These are phyloP conservation scores for Gautieria morchelliformis DNA, from an alignment of 768 basidiomycete genomes.

Conservation along the genomic window DNA sequence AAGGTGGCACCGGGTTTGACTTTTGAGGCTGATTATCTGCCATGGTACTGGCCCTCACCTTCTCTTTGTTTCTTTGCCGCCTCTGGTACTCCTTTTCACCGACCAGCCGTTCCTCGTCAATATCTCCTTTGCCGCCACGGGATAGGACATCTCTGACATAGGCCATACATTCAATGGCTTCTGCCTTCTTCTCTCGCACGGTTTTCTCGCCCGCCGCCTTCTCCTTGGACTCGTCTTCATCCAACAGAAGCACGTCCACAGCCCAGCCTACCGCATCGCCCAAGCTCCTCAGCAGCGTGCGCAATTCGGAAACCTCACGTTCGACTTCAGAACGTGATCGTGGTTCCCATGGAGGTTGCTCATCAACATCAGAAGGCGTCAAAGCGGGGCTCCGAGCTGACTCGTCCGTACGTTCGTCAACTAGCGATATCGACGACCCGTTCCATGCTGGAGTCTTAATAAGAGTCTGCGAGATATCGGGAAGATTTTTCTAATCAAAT, in stretches of 20 bases:
- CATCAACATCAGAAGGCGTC: constrained; percentile 16
- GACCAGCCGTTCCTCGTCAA: constrained; percentile 59
- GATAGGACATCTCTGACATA: constrained; percentile 70
- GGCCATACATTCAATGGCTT: constrained; percentile 66
- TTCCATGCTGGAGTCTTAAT: constrained; percentile 43
- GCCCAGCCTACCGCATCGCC: constrained; percentile 69
- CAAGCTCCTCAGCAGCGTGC: constrained; percentile 48
- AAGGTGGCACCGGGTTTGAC: background rate
- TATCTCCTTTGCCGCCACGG: constrained; percentile 32
- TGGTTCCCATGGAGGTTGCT: constrained; percentile 62
- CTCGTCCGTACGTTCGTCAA: constrained; percentile 36
- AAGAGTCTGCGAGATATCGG: constrained; percentile 67
- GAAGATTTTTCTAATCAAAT: constrained; percentile 63
- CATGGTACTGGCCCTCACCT: background rate
- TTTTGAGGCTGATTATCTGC: background rate
- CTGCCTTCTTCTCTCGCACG: constrained; percentile 37
- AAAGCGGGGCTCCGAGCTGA: background rate
- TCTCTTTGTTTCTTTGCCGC: background rate
- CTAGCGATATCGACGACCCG: constrained; percentile 47
- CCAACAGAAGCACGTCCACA: constrained; percentile 52
- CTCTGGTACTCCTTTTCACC: background rate
- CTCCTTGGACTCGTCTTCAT: constrained; percentile 33
- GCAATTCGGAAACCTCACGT: constrained; percentile 46
- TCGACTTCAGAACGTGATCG: constrained; percentile 63
- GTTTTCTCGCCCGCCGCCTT: constrained; percentile 30